A percentile compares a stretch with the other conserved stretches of the same genome.
These are phyloP conservation scores for Pythium diclinum DNA, from an alignment of 352 stramenopile genomes.

Conservation along the genomic window DNA sequence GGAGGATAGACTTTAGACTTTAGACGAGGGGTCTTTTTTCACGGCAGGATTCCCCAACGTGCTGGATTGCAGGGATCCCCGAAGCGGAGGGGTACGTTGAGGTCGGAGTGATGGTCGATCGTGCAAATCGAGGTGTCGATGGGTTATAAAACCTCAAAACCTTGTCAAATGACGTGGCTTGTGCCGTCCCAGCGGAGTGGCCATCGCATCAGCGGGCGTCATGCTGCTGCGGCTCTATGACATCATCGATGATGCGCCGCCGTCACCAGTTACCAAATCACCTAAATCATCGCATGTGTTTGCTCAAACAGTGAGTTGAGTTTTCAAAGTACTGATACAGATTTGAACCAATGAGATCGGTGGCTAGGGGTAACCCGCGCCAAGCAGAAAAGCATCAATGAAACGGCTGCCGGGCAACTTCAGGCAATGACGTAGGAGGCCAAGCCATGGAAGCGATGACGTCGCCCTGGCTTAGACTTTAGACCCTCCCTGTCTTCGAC, in stretches of 20 bases:
- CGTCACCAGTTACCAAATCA: slow-evolving; percentile 10
- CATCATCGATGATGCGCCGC: slow-evolving; percentile 29
- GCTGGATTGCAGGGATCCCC: neutral
- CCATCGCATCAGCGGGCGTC: slow-evolving; percentile 14
- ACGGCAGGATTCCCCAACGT: neutral
- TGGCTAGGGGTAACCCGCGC: slow-evolving; percentile 8
- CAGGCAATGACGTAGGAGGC: slow-evolving; percentile 21
- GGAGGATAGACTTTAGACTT: neutral
- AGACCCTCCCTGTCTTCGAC: neutral
- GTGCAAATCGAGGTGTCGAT: neutral
- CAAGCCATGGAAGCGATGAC: slow-evolving; percentile 2
- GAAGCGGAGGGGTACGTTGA: slow-evolving; percentile 6
- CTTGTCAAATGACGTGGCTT: slow-evolving; percentile 15
- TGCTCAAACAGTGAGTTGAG: neutral
- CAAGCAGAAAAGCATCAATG: slow-evolving; percentile 24
- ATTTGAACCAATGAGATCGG: neutral
- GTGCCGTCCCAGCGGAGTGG: neutral
- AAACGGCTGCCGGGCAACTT: slow-evolving; percentile 12
- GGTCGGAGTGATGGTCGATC: slow-evolving; percentile 19
- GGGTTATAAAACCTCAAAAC: slow-evolving; percentile 23
- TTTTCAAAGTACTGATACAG: slow-evolving; percentile 10
- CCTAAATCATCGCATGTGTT: slow-evolving; percentile 4
- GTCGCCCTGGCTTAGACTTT: neutral
- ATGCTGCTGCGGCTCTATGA: slow-evolving; percentile 21
- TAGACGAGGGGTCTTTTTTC: neutral